Base-by-base conservation (phyloP, 179 eudicot species). In the Silene coronaria region DNA sequence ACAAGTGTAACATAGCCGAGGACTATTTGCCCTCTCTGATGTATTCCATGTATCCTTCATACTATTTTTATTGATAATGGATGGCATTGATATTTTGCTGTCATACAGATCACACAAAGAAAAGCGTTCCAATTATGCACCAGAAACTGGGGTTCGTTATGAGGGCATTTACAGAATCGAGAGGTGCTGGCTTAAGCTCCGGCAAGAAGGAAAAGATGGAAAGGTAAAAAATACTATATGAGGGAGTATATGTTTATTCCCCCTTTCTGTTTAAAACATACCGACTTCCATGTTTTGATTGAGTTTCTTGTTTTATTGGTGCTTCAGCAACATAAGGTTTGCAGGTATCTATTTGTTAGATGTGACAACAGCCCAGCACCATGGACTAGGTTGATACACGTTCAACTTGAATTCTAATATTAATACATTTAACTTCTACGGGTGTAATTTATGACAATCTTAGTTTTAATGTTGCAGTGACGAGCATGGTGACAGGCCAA, bases 331-430 rank as follows among this genome's bases (percentile, higher is more conserved):
- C 83, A 26, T 32, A 69, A 79, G 84, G 88, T 93, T 8, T 93
- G 98, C 78, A 83, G 98, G 22, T 91, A 91, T 82, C 85, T 93
- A 46, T 93, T 93, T 79, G 89, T 93, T 70, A 86, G 97, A 58
- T 93, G 98, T 83, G 98, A 93, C 82, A 91, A 93, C 81, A 91
- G 88, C 60, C 98, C 98, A 80, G 97, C 98, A 34, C 98, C 98
- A 51, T 93, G 98, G 97, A 88, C 98, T 32, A 91, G 95, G 98
- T 91, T 74, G 61, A 87, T 67, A 9, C 21, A 24, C 66, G 58
- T 1, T 26, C 74, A 19, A 72, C 23, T 63, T 26, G 72, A 23
- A 65, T 19, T 45, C 19, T 38, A 23, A 46, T 30, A 22, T 14
- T 38, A 23, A 46, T 30, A 22, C 13, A 36, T 57, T 9, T 61